Evolutionary conservation across 2,329 filamentous ascomycete species (phyloP), one percentile per base, ranked within the genome.

Genomic region (Colletotrichum echinochloae): DNA sequence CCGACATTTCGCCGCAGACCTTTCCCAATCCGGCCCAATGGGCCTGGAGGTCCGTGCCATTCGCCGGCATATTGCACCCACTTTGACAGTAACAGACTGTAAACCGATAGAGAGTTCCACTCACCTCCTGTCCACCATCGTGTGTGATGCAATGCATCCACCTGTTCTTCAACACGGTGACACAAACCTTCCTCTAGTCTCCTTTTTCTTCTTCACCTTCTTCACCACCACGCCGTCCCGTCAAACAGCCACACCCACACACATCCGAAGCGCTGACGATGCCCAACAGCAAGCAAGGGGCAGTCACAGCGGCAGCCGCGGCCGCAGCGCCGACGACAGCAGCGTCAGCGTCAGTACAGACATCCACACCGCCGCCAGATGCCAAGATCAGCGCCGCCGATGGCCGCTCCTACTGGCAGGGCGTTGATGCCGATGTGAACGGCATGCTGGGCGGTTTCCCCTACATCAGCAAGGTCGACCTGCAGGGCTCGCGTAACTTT

Each of bases 391-490:
- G 76, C 63, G 75, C 75, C 1, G 77, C 77, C 16, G 80, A 81
- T 56, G 80, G 81, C 18, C 79, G 79, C 20, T 75, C 77, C 30
- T 88, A 88, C 77, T 88, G 86, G 86, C 77, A 85, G 62, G 75
- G 77, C 28, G 75, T 84, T 62, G 78, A 79, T 2, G 82, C 84
- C 51, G 81, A 85, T 60, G 80, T 83, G 56, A 87, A 92, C 75
- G 93, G 94, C 77, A 95, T 96, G 91, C 90, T 97, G 1, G 94
- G 94, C 72, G 93, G 95, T 80, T 83, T 84, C 78, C 83, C 16
- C 86, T 90, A 65, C 78, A 87, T 93, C 76, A 91, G 89, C 41
- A 87, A 89, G 72, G 87, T 92, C 70, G 93, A 95, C 78, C 84
- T 95, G 9, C 89, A 73, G 65, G 91, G 91, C 51, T 93, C 90